Evolutionary conservation across 805 yeast genomes (phyloP).

Genomic region (Starmerella geochares): DNA sequence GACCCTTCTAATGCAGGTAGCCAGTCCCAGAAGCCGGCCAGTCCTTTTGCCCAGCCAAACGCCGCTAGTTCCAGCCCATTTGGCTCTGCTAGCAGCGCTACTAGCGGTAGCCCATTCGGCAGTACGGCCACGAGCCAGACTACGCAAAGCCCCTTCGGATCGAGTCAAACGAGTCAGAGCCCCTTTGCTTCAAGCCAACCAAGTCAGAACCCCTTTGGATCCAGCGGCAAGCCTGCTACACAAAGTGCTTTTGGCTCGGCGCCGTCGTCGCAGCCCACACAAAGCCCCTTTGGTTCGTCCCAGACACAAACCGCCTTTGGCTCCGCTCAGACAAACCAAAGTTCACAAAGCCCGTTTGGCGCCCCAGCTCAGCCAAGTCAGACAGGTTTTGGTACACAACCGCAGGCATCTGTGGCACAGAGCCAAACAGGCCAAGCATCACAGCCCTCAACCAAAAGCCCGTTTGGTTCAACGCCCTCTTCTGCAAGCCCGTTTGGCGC

Average conservation of each 20-base stretch:
- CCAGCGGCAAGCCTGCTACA: too few species aligned
- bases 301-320: not conserved
- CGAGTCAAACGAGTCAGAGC: not conserved
- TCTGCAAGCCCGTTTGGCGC: not conserved
- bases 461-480: too few species aligned
- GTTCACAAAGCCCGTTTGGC: not conserved
- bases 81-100: not conserved
- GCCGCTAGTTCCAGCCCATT: not conserved
- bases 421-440: not conserved
- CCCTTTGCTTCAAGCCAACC: not conserved
- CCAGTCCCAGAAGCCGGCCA: not conserved
- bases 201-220: not conserved
- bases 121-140: not conserved
- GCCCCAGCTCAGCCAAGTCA: not conserved
- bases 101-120: constrained; percentile 1
- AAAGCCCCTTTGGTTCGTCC: too few species aligned
- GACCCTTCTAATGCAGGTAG: not conserved
- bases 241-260: constrained; percentile 3
- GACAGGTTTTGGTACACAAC: not conserved
- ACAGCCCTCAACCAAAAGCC: not conserved
- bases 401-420: not conserved
- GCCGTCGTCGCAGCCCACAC: not conserved
- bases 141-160: not conserved
- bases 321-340: not conserved
- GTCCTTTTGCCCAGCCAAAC: constrained; percentile 6